Evolutionary conservation across 768 basidiomycete genomes (phyloP), one percentile per base, ranked within the genome.

Genomic region (Kwoniella shandongensis): DNA sequence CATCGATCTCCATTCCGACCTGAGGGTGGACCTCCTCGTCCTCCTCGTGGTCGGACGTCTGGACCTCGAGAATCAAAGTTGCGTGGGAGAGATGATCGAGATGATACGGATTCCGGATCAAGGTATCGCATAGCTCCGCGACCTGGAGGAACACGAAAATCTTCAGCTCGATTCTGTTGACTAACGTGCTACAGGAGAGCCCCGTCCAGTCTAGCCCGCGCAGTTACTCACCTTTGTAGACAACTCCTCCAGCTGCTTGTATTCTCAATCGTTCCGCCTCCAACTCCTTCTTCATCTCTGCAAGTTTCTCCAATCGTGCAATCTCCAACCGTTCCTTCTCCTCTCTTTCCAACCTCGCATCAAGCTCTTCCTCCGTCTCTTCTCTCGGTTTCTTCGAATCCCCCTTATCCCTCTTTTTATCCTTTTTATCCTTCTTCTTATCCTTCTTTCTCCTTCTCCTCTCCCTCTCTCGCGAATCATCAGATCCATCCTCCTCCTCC

Each of bases 361-460:
- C 75, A 46, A 76, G 52, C 46, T 76, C 75, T 20, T 62, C 67
- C 46, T 68, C 67, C 11, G 75, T 73, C 57, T 76, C 74, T 36
- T 66, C 61, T 38, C 56, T 53, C 2, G 51, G 52, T 50, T 59
- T 61, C 41, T 51, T 57, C 27, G 48, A 39, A 35, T 64, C 63
- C 36, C 40, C 54, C 60, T 79, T 81, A 82, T 66, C 42, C 49
- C 46, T 42, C 57, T 45, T 38, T 36, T 51, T 57, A 49, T 51
- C 35, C 57, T 62, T 48, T 61, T 47, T 49, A 78, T 78, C 72
- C 78, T 76, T 79, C 80, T 79, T 76, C 83, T 74, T 36, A 36
- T 40, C 54, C 51, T 56, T 51, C 42, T 58, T 59, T 23, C 51
- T 26, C 22, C 46, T 32, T 56, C 79, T 80, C 83, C 85, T 85